phyloP scores from a whole-genome alignment of 345 rosid genomes.

The Schrenkiella parvula region DNA sequence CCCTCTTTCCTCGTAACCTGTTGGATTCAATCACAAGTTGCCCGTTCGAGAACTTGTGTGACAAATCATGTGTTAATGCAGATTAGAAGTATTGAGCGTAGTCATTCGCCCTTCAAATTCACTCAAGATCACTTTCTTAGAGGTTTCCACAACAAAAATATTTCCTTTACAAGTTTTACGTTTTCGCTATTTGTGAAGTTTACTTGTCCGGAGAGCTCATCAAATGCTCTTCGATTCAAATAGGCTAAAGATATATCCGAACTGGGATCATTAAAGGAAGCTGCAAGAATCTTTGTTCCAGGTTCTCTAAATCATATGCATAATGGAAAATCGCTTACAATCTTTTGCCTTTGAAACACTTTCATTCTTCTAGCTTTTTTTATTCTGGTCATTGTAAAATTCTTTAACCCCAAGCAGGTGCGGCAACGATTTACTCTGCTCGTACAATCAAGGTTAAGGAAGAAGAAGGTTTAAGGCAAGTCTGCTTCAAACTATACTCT shows the following conservation, averaged over 20 bases:
- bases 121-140: slow-evolving; percentile 94
- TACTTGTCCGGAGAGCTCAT: slow-evolving; percentile 6
- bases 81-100: slow-evolving; percentile 78
- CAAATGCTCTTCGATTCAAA: slow-evolving; percentile 3
- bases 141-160: slow-evolving; percentile 44
- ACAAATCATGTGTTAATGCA: slow-evolving; percentile 31
- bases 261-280: slow-evolving; percentile 80
- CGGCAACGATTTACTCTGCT: slow-evolving; percentile 67
- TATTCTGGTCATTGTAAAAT: not conserved
- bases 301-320: slow-evolving; percentile 37
- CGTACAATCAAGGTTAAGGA: slow-evolving; percentile 87
- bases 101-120: slow-evolving; percentile 71
- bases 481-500: not conserved
- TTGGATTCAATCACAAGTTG: not conserved
- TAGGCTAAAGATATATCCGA: slow-evolving; percentile 87
- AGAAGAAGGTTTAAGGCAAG: slow-evolving; percentile 78
- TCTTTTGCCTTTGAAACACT: not conserved
- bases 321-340: not conserved
- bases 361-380: not conserved
- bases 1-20: not conserved
- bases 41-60: not conserved
- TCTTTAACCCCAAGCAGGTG: slow-evolving; percentile 48
- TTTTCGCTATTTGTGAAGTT: not conserved
- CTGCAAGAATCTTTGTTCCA: slow-evolving; percentile 82
- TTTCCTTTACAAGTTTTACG: not conserved